Conservation (phyloP, 176 grass and related monocot genomes). For the Oryza brachyantha region DNA sequence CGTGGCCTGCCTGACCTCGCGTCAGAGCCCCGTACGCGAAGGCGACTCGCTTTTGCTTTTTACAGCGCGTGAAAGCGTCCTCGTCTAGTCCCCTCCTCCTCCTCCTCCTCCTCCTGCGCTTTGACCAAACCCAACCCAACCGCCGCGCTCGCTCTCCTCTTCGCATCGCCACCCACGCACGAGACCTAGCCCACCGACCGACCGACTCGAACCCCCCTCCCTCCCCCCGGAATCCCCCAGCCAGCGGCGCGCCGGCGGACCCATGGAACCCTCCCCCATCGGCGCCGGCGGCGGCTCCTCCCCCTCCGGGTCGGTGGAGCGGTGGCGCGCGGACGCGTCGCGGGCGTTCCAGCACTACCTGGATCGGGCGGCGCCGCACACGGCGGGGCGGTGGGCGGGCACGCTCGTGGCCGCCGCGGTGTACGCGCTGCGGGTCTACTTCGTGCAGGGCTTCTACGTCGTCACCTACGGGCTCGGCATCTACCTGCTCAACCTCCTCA, state of each 20-base stretch:
- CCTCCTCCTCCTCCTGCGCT: neutral
- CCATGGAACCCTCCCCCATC: conserved; percentile 35
- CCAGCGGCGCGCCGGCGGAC: neutral
- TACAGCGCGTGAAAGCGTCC: neutral
- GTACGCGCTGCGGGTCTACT: conserved; percentile 80
- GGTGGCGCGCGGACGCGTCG: conserved; percentile 59
- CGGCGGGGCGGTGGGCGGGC: conserved; percentile 58
- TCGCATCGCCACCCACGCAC: neutral
- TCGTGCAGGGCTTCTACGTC: conserved; percentile 80
- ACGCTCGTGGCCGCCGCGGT: conserved; percentile 51
- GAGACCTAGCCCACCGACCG: conserved; percentile 25
- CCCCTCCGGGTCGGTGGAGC: conserved; percentile 29
- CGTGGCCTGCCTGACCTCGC: neutral
- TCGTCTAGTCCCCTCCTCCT: neutral
- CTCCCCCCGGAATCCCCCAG: conserved; percentile 17
- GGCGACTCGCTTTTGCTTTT: neutral
- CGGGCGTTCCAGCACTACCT: conserved; percentile 84
- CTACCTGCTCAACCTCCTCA: conserved; percentile 97
- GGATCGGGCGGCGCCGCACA: conserved; percentile 79
- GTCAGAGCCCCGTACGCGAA: neutral
- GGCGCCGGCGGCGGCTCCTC: conserved; percentile 24
- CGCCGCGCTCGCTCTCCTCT: neutral
- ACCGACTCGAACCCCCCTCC: neutral
- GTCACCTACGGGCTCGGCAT: conserved; percentile 89
- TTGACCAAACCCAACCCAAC: neutral